A percentile compares a stretch with the other conserved stretches of the same genome.
Conservation (phyloP, 2,329 filamentous ascomycete species). For the Aspergillus proliferans region DNA sequence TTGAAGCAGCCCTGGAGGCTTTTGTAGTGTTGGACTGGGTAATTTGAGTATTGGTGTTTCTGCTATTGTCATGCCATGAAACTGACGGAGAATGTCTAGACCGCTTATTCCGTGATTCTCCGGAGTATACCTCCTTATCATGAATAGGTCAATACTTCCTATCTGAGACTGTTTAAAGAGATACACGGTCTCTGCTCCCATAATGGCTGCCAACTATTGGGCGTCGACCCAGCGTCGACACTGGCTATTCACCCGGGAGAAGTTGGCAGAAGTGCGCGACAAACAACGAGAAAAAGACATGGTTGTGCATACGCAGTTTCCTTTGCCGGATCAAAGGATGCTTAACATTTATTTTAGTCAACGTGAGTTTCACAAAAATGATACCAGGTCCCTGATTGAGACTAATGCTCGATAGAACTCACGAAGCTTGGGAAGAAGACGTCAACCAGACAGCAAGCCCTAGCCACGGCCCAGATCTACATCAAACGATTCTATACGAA, state of each 20-base stretch:
- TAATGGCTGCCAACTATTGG: slow-evolving; percentile 95
- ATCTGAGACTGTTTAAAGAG: too few relatives aligned
- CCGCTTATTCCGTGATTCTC: too few relatives aligned
- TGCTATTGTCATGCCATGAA: background rate
- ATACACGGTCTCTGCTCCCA: background rate
- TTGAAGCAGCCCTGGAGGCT: too few relatives aligned
- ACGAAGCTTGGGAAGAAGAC: slow-evolving; percentile 78
- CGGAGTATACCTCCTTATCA: too few relatives aligned
- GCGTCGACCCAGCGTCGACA: slow-evolving; percentile 82
- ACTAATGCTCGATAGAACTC: slow-evolving; percentile 53
- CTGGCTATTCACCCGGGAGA: slow-evolving; percentile 84
- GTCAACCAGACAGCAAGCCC: slow-evolving; percentile 77
- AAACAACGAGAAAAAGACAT: slow-evolving; percentile 72
- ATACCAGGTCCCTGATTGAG: background rate
- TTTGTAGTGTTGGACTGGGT: too few relatives aligned
- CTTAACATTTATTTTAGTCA: slow-evolving; percentile 89
- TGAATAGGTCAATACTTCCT: too few relatives aligned
- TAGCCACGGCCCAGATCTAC: slow-evolving; percentile 92
- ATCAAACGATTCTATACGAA: slow-evolving; percentile 88
- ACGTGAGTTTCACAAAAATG: slow-evolving; percentile 51
- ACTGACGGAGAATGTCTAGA: background rate
- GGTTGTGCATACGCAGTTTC: slow-evolving; percentile 68
- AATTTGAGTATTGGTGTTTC: too few relatives aligned
- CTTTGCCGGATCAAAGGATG: slow-evolving; percentile 73
- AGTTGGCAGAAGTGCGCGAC: slow-evolving; percentile 68